phyloP scores from a whole-genome alignment of 2,329 filamentous ascomycete species.

The Fusarium devonianum region DNA sequence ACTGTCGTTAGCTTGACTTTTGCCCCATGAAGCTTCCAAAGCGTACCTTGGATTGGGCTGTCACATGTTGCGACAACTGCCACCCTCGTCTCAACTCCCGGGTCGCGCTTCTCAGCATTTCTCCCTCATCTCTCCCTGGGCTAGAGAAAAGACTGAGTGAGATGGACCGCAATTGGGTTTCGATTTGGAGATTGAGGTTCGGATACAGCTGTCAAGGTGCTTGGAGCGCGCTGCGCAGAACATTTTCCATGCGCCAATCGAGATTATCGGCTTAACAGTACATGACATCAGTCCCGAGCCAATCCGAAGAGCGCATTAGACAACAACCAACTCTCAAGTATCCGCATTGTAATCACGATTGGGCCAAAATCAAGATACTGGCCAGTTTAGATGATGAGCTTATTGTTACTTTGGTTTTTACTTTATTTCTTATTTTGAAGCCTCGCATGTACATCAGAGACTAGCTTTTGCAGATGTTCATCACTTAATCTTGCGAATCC shows the following conservation, averaged over 20 bases:
- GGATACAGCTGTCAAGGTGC: neutral
- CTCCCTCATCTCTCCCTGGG: conserved; percentile 45
- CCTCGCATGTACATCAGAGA: conserved; percentile 24
- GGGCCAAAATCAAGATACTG: too few relatives aligned
- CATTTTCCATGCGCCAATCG: conserved; percentile 40
- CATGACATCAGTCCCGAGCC: conserved; percentile 5
- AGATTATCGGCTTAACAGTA: conserved; percentile 24
- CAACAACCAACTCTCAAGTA: too few relatives aligned
- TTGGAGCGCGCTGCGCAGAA: conserved; percentile 2
- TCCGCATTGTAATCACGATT: too few relatives aligned
- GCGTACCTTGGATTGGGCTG: conserved; percentile 35
- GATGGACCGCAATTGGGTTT: neutral
- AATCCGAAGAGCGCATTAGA: conserved; percentile 6
- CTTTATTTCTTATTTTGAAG: conserved; percentile 15
- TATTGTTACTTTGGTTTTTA: conserved; percentile 24
- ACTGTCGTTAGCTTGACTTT: conserved; percentile 16
- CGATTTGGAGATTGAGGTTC: neutral
- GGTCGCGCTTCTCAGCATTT: conserved; percentile 47
- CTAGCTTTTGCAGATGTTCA: conserved; percentile 9
- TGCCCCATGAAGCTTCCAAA: neutral
- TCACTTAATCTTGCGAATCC: conserved; percentile 39
- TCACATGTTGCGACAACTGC: conserved; percentile 36
- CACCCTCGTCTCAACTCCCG: conserved; percentile 44
- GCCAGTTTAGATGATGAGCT: too few relatives aligned
- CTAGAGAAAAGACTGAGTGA: neutral